Conservation (phyloP, 2,329 filamentous ascomycete genomes). For the Verticillium klebahnii region DNA sequence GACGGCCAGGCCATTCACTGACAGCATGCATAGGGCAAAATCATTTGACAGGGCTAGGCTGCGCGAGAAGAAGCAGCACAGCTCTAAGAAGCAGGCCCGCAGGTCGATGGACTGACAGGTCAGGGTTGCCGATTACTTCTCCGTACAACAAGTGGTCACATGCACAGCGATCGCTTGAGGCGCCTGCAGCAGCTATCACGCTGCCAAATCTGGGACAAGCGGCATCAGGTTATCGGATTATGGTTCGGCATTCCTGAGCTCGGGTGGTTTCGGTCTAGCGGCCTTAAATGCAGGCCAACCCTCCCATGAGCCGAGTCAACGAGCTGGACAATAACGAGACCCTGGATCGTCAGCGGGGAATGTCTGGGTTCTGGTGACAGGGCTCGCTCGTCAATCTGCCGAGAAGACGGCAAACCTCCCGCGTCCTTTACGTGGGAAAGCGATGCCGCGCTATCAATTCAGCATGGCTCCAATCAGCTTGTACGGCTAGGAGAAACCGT, state of each 20-base stretch:
- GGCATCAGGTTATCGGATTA: not conserved
- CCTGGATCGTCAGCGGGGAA: not conserved
- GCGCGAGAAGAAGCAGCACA: slow-evolving; percentile 42
- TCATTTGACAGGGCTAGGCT: slow-evolving; percentile 40
- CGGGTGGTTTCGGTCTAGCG: not conserved
- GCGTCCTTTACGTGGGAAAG: no score
- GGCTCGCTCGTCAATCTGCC: no score
- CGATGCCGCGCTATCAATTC: no score
- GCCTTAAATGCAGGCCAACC: not conserved
- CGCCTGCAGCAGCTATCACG: not conserved
- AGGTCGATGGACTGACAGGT: not conserved
- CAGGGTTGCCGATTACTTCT: not conserved
- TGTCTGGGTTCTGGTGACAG: no score
- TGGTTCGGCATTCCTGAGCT: not conserved
- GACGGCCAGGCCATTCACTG: not conserved
- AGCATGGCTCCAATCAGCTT: no score
- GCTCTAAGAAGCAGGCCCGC: slow-evolving; percentile 41
- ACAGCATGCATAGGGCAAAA: slow-evolving; percentile 31
- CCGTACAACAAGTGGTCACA: not conserved
- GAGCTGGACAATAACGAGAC: not conserved
- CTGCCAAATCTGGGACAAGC: not conserved
- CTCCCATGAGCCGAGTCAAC: not conserved
- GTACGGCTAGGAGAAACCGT: no score
- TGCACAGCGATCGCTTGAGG: not conserved
- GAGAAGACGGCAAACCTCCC: no score